Evolutionary conservation across 345 rosid species (phyloP), one percentile per base, ranked within the genome.

Genomic region (Passiflora organensis): DNA sequence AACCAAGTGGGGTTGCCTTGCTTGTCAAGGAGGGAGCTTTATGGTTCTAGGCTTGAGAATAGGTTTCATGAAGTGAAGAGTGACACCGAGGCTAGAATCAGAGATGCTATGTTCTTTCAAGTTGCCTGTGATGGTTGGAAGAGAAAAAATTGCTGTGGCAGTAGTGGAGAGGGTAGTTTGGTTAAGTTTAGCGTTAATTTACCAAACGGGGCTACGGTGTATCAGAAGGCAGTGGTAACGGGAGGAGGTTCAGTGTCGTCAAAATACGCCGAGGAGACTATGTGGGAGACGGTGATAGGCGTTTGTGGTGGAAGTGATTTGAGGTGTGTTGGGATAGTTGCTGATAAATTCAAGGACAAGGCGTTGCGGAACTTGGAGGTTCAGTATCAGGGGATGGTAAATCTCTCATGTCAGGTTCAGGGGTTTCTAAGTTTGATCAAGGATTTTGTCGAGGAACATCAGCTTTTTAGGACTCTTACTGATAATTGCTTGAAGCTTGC

Each of bases 371-470:
- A 72, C 60, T 69, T 80, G 75, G 85, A 80, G 78, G 53, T 64
- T 67, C 78, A 77, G 56, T 65, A 75, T 56, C 74, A 65, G 48
- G 75, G 82, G 80, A 77, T 80, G 82, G 82, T 80, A 62, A 80
- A 80, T 65, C 56, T 80, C 12, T 70, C 85, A 17, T 80, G 85
- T 69, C 85, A 80, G 74, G 78, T 74, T 56, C 78, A 74, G 21
- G 82, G 80, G n/a, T 64, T 80, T 56, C 43, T 56, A 42, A 62
- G 78, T 57, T 70, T 80, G 72, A 68, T 77, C 39, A 70, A 77
- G 56, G 85, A 77, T 74, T 77, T 80, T 38, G 52, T 59, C 72
- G 70, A 70, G 55, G 85, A 74, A 60, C 82, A 72, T 65, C 72
- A 48, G 0, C 66, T 80, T 65, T 74, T 80, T 65, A 56, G 32